Evolutionary conservation across 805 yeast genomes (phyloP).

Genomic region (Candida wancherniae): DNA sequence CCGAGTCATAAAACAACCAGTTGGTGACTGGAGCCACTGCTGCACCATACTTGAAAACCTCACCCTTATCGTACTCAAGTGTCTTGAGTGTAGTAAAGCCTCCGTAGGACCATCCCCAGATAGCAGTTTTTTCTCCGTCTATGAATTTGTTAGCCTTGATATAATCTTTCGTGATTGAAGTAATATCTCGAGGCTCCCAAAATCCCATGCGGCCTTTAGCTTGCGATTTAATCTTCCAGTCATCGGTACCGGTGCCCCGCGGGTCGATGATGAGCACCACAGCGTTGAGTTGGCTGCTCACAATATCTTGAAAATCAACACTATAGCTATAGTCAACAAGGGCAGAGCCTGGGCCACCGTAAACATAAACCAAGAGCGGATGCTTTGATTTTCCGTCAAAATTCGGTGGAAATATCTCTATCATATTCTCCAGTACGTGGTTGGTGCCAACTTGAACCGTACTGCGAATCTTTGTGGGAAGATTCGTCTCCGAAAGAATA

Average conservation of each 20-base stretch:
- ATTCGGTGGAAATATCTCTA: slow-evolving; percentile 59
- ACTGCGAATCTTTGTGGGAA: slow-evolving; percentile 48
- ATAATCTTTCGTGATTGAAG: slow-evolving; percentile 46
- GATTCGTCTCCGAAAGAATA: slow-evolving; percentile 30
- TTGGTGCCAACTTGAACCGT: slow-evolving; percentile 25
- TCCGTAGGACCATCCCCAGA: slow-evolving; percentile 91
- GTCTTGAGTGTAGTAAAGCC: slow-evolving; percentile 75
- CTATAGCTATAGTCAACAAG: slow-evolving; percentile 44
- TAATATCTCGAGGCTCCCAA: slow-evolving; percentile 74
- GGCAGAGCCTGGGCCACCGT: slow-evolving; percentile 82
- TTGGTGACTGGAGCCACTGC: slow-evolving; percentile 84
- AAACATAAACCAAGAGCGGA: slow-evolving; percentile 63
- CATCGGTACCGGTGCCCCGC: slow-evolving; percentile 77
- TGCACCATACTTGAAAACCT: slow-evolving; percentile 67
- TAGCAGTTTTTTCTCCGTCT: slow-evolving; percentile 52
- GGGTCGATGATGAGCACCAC: slow-evolving; percentile 70
- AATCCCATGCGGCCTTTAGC: slow-evolving; percentile 58
- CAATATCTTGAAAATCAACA: slow-evolving; percentile 55
- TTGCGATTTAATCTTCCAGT: slow-evolving; percentile 60
- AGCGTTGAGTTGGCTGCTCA: slow-evolving; percentile 53
- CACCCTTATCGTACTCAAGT: slow-evolving; percentile 58
- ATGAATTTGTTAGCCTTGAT: slow-evolving; percentile 43
- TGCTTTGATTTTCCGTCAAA: slow-evolving; percentile 45
- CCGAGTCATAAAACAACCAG: slow-evolving; percentile 71
- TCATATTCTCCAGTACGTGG: slow-evolving; percentile 41